Evolutionary conservation across 2,329 filamentous ascomycete species (phyloP).

Genomic region (Fusarium gaditjirri): DNA sequence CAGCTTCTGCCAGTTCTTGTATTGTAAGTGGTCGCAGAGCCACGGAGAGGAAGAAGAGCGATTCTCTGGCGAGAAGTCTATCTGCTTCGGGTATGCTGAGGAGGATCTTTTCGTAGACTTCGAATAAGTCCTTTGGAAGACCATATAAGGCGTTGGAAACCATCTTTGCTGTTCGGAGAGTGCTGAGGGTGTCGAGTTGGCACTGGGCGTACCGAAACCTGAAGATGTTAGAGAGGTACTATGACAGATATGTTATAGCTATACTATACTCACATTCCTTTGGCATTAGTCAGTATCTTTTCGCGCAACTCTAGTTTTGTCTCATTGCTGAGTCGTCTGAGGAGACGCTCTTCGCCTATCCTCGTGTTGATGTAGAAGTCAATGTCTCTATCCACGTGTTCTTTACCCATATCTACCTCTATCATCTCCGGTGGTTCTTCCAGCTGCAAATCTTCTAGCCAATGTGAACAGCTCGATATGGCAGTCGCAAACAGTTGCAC

Average conservation of each 20-base stretch:
- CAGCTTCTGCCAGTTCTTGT: background rate
- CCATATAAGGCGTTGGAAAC: background rate
- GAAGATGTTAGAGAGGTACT: fast-evolving
- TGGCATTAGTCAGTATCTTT: fast-evolving
- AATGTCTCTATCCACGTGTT: background rate
- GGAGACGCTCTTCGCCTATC: background rate
- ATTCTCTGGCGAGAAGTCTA: background rate
- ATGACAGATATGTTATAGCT: too few species aligned
- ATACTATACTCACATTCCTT: background rate
- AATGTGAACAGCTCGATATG: background rate
- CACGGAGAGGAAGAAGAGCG: fast-evolving
- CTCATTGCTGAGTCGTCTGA: background rate
- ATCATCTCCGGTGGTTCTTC: fast-evolving
- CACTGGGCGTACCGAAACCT: background rate
- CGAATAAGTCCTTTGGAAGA: background rate
- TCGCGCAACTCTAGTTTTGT: background rate
- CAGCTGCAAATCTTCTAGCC: fast-evolving
- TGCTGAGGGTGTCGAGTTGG: background rate
- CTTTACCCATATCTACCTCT: background rate
- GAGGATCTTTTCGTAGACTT: background rate
- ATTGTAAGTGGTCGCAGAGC: background rate
- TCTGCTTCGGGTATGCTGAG: background rate
- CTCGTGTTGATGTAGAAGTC: background rate
- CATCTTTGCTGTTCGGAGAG: background rate
- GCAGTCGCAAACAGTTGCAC: background rate